Conservation (phyloP, 306 rosid genomes). For the Ziziphus jujuba region DNA sequence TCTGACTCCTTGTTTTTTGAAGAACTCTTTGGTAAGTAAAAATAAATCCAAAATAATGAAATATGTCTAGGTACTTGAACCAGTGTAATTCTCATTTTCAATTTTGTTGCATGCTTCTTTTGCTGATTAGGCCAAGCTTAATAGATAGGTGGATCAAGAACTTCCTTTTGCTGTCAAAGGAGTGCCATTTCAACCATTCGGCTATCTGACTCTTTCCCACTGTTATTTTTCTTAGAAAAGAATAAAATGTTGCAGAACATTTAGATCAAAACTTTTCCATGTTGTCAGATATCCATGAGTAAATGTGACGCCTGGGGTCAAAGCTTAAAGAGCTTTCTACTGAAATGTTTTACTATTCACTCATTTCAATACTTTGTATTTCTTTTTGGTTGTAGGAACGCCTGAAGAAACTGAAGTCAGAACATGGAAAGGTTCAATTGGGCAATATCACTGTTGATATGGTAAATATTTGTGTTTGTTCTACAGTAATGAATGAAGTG, state of each 20-base stretch:
- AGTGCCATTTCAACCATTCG: not conserved
- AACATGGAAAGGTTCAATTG: slow-evolving; percentile 79
- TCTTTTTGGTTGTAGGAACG: slow-evolving; percentile 66
- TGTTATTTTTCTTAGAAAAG: not conserved
- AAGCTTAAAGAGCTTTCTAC: not conserved
- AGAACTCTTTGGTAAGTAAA: not conserved
- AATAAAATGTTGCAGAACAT: not conserved
- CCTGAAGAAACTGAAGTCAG: slow-evolving; percentile 76
- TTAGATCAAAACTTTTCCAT: not conserved
- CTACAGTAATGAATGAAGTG: not conserved
- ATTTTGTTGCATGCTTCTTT: not conserved
- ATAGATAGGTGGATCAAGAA: not conserved
- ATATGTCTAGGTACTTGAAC: not conserved
- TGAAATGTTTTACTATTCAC: not conserved
- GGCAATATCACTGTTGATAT: slow-evolving; percentile 90
- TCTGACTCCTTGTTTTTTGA: not conserved
- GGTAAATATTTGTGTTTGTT: slow-evolving; percentile 44
- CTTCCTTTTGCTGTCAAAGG: not conserved
- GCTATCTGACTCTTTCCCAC: not conserved
- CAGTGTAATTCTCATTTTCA: not conserved
- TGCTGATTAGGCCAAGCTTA: not conserved
- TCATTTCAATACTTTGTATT: slow-evolving; percentile 4
- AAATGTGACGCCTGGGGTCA: not conserved
- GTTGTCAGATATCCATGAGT: not conserved
- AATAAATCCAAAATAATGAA: not conserved